These are phyloP conservation scores for Termitomyces sp. DNA, from an alignment of 768 basidiomycete genomes.

Conservation along the genomic window DNA sequence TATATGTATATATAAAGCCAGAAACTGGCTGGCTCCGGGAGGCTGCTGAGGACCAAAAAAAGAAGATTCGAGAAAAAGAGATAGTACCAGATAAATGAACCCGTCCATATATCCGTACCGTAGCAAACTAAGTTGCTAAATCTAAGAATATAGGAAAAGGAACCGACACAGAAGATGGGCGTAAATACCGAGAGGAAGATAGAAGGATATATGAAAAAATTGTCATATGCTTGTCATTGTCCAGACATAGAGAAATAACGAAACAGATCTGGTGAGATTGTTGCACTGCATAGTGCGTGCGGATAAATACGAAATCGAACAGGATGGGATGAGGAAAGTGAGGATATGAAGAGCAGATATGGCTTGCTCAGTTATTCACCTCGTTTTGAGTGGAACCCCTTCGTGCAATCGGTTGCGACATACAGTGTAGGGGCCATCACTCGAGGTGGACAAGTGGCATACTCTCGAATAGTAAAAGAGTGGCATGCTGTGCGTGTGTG, in stretches of 20 bases:
- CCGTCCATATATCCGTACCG: conserved; percentile 13
- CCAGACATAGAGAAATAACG: conserved; percentile 16
- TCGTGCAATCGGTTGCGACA: background rate
- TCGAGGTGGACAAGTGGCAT: conserved; percentile 1
- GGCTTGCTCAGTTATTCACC: conserved; percentile 4
- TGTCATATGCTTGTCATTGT: conserved; percentile 15
- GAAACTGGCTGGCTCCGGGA: background rate
- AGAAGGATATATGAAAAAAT: conserved; percentile 8
- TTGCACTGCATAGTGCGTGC: conserved; percentile 16
- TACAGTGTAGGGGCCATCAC: background rate
- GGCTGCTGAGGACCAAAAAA: background rate
- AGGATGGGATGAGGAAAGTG: conserved; percentile 10
- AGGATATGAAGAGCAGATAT: background rate
- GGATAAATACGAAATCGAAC: conserved; percentile 18
- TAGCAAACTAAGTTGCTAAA: conserved; percentile 4
- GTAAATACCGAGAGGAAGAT: conserved; percentile 2
- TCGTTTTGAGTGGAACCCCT: conserved; percentile 3
- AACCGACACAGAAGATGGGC: background rate
- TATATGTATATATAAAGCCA: conserved; percentile 1
- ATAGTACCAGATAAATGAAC: conserved; percentile 4
- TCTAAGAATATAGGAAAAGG: background rate
- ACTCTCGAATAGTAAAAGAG: conserved; percentile 14
- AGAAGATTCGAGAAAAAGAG: background rate
- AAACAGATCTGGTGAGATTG: conserved; percentile 18
- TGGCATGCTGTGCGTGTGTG: conserved; percentile 16